Percentiles rank a stretch among this genome's conserved stretches.
Evolutionary conservation across 352 stramenopile species (phyloP).

Genomic region (Globisporangium radiosum): DNA sequence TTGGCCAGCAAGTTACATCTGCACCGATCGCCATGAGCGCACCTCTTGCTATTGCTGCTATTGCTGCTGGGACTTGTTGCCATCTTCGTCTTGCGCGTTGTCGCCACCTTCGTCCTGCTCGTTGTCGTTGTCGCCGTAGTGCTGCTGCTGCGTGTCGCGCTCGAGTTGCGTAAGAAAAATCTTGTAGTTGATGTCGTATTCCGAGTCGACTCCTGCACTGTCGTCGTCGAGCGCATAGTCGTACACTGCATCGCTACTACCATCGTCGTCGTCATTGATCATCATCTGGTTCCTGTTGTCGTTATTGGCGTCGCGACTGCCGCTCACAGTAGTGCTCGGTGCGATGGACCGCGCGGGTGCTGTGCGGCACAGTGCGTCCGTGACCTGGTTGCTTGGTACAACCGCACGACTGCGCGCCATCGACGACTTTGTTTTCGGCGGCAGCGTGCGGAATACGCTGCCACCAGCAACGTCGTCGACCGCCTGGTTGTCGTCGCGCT

Average conservation of each 20-base stretch:
- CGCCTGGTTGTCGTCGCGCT: slow-evolving; percentile 2
- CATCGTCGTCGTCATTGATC: neutral
- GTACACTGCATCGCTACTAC: too few species aligned
- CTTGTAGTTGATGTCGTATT: slow-evolving; percentile 68
- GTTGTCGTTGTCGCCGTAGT: slow-evolving; percentile 7
- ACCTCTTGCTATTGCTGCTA: slow-evolving; percentile 1
- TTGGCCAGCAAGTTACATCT: neutral
- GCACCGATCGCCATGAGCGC: too few species aligned
- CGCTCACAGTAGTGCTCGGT: too few species aligned
- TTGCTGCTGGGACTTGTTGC: slow-evolving; percentile 4
- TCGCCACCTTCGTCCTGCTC: slow-evolving; percentile 13
- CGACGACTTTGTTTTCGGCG: slow-evolving; percentile 7
- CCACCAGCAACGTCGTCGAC: neutral
- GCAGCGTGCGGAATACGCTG: slow-evolving; percentile 12
- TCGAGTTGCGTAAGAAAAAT: slow-evolving; percentile 59
- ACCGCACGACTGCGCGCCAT: neutral
- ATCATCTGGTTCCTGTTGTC: neutral
- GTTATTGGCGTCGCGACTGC: neutral
- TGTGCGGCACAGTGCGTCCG: slow-evolving; percentile 13
- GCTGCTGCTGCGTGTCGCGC: slow-evolving; percentile 15
- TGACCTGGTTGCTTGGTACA: neutral
- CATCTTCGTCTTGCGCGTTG: slow-evolving; percentile 6
- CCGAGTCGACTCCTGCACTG: slow-evolving; percentile 28
- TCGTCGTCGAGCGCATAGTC: slow-evolving; percentile 8
- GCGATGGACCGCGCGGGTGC: neutral